A percentile compares a stretch with the other conserved stretches of the same genome.
Evolutionary conservation across 345 rosid genomes (phyloP).

Genomic region (Eutrema heterophyllum): DNA sequence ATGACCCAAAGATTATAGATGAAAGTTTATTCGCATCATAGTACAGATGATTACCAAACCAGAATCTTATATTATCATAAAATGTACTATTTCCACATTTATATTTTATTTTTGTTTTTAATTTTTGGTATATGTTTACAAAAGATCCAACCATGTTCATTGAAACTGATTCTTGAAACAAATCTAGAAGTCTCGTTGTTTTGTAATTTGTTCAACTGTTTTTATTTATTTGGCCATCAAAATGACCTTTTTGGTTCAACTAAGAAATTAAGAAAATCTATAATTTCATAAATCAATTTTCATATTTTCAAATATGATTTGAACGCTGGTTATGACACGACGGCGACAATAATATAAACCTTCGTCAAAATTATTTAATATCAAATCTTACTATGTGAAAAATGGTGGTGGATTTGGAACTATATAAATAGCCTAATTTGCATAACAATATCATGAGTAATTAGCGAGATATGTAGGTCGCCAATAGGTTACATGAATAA

Average conservation of each 20-base stretch:
- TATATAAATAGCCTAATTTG: neutral
- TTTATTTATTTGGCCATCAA: neutral
- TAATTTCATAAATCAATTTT: neutral
- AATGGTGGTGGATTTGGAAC: neutral
- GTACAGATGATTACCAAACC: neutral
- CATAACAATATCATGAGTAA: neutral
- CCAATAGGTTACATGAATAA: neutral
- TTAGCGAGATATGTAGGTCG: neutral
- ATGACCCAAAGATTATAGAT: conserved; percentile 6
- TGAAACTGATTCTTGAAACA: neutral
- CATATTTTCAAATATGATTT: neutral
- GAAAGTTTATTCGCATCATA: neutral
- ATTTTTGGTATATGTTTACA: neutral
- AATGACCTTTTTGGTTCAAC: neutral
- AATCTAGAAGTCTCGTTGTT: neutral
- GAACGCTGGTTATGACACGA: neutral
- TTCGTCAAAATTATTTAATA: neutral
- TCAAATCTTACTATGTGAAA: neutral
- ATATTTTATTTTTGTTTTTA: neutral
- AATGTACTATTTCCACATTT: neutral
- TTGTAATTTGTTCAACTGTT: conserved; percentile 8
- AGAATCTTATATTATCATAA: neutral
- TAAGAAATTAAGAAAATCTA: neutral
- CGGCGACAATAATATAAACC: neutral
- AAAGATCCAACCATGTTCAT: conserved; percentile 5